Evolutionary conservation across 2,329 filamentous ascomycete genomes (phyloP).

Genomic region (Didymella sp.): DNA sequence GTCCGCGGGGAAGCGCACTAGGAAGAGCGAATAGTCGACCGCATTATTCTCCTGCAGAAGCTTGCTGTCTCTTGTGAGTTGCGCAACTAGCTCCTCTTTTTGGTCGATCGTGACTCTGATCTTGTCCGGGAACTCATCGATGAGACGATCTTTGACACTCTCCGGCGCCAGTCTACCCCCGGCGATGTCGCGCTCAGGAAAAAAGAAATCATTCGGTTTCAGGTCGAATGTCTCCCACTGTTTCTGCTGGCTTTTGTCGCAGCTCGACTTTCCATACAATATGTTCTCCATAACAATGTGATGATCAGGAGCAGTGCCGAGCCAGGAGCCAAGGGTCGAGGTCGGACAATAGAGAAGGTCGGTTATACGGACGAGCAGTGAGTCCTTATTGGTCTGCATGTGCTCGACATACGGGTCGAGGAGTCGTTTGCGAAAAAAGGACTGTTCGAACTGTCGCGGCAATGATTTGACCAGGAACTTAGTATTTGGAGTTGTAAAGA

Average conservation of each 20-base stretch:
- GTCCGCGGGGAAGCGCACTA: constrained; percentile 64
- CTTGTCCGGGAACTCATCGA: constrained; percentile 72
- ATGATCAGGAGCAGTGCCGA: constrained; percentile 70
- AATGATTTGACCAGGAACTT: constrained; percentile 75
- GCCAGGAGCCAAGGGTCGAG: constrained; percentile 63
- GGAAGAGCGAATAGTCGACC: constrained; percentile 78
- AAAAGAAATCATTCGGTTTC: constrained; percentile 78
- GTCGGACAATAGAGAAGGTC: constrained; percentile 68
- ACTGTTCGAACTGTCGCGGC: constrained; percentile 72
- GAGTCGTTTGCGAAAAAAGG: constrained; percentile 72
- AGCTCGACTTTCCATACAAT: constrained; percentile 63
- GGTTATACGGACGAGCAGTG: constrained; percentile 73
- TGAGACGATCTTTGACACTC: constrained; percentile 69
- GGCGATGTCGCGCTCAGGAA: constrained; percentile 74
- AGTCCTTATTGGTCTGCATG: constrained; percentile 66
- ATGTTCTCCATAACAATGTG: constrained; percentile 83
- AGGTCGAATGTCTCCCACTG: constrained; percentile 77
- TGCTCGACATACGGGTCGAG: constrained; percentile 69
- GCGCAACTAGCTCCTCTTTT: constrained; percentile 62
- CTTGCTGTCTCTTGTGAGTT: constrained; percentile 67
- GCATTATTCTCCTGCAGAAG: constrained; percentile 69
- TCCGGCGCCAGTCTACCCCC: constrained; percentile 68
- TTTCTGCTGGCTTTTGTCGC: constrained; percentile 51
- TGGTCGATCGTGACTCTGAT: constrained; percentile 63
- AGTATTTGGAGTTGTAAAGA: constrained; percentile 71